A percentile compares a stretch with the other conserved stretches of the same genome.
phyloP scores from a whole-genome alignment of 75 land plant genomes.

The Chamaecyparis obtusa region DNA sequence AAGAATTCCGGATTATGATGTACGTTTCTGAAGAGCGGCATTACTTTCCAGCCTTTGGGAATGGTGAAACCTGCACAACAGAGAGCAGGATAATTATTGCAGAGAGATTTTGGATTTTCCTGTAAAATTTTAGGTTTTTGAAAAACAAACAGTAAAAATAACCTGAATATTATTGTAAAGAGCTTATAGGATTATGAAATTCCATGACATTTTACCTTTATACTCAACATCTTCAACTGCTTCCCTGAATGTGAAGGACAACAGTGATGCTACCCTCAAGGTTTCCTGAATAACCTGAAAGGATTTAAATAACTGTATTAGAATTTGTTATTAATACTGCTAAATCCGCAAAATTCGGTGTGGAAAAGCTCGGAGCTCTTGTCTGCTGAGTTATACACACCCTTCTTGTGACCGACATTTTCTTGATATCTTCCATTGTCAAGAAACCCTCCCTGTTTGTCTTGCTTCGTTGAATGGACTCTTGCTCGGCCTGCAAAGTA shows the following conservation, averaged over 20 bases:
- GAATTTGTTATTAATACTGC: too few relatives aligned
- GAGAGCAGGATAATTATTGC: not conserved
- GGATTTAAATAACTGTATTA: not conserved
- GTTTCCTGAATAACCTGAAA: constrained; percentile 49
- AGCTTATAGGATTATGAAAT: not conserved
- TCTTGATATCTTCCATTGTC: too few relatives aligned
- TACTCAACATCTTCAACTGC: constrained; percentile 48
- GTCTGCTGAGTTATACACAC: too few relatives aligned
- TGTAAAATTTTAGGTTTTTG: not conserved
- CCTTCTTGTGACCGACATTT: too few relatives aligned
- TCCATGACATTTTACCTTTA: constrained; percentile 12
- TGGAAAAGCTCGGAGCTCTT: constrained; percentile 28
- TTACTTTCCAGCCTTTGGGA: constrained; percentile 91
- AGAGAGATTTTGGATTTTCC: not conserved
- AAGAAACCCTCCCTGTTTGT: too few relatives aligned
- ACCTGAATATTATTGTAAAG: too few relatives aligned
- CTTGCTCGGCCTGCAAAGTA: not conserved
- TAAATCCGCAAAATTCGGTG: not conserved
- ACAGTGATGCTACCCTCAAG: constrained; percentile 25
- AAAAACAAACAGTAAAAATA: not conserved
- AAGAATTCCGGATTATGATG: constrained; percentile 76
- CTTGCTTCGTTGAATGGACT: too few relatives aligned
- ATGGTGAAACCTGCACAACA: constrained; percentile 57
- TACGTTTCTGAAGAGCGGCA: constrained; percentile 82
- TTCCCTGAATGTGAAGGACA: constrained; percentile 50